Percentiles rank a stretch among this genome's conserved stretches.
Evolutionary conservation across 2,329 filamentous ascomycete species (phyloP).

Genomic region (Ceratocystis cubensis): DNA sequence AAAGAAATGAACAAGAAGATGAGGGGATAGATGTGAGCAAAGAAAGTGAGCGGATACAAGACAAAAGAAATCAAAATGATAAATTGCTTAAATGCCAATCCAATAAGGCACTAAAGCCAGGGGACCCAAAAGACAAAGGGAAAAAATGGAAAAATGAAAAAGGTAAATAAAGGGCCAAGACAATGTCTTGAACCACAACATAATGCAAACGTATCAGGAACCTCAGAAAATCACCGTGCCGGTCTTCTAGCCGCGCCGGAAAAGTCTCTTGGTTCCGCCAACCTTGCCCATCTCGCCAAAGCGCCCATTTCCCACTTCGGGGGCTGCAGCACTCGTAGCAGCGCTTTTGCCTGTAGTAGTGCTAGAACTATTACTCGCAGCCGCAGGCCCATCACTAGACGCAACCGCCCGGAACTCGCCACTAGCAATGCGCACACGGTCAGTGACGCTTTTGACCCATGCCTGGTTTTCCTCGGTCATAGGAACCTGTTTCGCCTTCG

Average conservation of each 20-base stretch:
- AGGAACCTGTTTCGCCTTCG: constrained; percentile 49
- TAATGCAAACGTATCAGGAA: neutral
- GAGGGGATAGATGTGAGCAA: neutral
- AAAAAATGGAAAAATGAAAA: constrained; percentile 3
- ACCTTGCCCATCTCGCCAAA: constrained; percentile 62
- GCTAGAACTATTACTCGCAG: neutral
- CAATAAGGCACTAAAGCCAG: neutral
- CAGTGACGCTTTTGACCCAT: constrained; percentile 75
- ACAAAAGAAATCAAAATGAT: constrained; percentile 2
- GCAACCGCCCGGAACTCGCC: constrained; percentile 43
- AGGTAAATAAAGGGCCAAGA: neutral
- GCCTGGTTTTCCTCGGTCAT: constrained; percentile 61
- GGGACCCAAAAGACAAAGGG: neutral
- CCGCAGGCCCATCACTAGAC: constrained; percentile 15
- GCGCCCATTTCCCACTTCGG: constrained; percentile 24
- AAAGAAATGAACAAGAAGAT: neutral
- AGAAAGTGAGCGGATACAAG: neutral
- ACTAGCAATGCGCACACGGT: constrained; percentile 61
- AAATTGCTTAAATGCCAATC: neutral
- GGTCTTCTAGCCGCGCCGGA: constrained; percentile 35
- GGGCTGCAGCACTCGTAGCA: neutral
- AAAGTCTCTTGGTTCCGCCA: constrained; percentile 60
- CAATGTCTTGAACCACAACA: neutral
- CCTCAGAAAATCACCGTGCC: constrained; percentile 12
- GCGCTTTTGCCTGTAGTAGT: neutral